Conservation (phyloP, 371 early-diverging fungal species). For the Rhizopus stolonifer region DNA sequence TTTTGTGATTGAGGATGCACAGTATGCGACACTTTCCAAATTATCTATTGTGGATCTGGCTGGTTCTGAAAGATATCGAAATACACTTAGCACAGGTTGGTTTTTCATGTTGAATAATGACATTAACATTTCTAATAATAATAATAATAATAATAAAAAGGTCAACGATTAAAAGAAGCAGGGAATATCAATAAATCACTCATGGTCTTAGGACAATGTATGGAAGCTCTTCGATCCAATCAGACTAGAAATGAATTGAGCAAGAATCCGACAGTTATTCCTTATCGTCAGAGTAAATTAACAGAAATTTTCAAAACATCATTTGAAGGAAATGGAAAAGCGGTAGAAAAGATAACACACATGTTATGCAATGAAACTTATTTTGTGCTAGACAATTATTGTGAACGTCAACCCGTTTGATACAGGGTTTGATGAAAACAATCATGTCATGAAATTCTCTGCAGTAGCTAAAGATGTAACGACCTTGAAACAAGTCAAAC, state of each 20-base stretch:
- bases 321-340: conserved; percentile 67
- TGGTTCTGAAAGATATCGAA: conserved; percentile 88
- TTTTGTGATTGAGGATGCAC: conserved; percentile 47
- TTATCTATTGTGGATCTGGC: conserved; percentile 95
- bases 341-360: conserved; percentile 26
- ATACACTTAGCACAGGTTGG: conserved; percentile 79
- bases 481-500: conserved; percentile 45
- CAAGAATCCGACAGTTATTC: conserved; percentile 57
- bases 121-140: too few relatives aligned
- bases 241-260: conserved; percentile 44
- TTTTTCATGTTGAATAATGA: conserved; percentile 19
- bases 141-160: too few relatives aligned
- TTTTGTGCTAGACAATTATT: conserved; percentile 45
- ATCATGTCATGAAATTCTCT: conserved; percentile 69
- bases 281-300: conserved; percentile 70
- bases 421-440: conserved; percentile 61
- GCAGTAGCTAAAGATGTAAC: conserved; percentile 65
- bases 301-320: conserved; percentile 71
- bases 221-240: conserved; percentile 65
- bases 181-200: conserved; percentile 94
- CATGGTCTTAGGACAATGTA: conserved; percentile 91
- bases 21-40: conserved; percentile 52
- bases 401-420: conserved; percentile 73
- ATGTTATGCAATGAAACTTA: background rate
- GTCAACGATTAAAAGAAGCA: conserved; percentile 88